A percentile compares a stretch with the other conserved stretches of the same genome.
Evolutionary conservation across 2,329 filamentous ascomycete species (phyloP).

Genomic region (Rutstroemia sp.): DNA sequence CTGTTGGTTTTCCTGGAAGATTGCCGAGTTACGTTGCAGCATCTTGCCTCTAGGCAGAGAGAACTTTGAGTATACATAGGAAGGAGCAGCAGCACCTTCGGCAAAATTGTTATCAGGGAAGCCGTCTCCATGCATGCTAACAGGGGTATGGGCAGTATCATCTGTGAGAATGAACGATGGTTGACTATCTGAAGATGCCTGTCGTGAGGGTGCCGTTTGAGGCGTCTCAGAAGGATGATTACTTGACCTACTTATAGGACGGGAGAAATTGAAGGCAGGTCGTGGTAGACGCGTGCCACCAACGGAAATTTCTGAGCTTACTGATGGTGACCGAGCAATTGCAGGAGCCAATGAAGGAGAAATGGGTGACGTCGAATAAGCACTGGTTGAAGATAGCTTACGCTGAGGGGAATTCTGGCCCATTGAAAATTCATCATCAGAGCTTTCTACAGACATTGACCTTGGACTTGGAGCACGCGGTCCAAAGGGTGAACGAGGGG

Average conservation of each 20-base stretch:
- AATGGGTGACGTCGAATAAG: conserved; percentile 52
- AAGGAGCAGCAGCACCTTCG: conserved; percentile 52
- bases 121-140: conserved; percentile 65
- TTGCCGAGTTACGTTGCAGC: conserved; percentile 59
- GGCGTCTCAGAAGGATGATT: conserved; percentile 36
- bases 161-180: conserved; percentile 54
- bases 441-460: conserved; percentile 56
- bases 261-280: conserved; percentile 87
- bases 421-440: conserved; percentile 60
- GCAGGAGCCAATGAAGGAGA: conserved; percentile 52
- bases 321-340: conserved; percentile 70
- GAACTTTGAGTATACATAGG: conserved; percentile 84
- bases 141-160: conserved; percentile 59
- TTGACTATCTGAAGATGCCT: conserved; percentile 61
- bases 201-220: conserved; percentile 47
- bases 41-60: conserved; percentile 74
- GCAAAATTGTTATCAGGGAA: conserved; percentile 45
- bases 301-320: conserved; percentile 72
- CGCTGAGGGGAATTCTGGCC: conserved; percentile 55
- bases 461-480: conserved; percentile 49
- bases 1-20: conserved; percentile 47
- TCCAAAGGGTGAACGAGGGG: conserved; percentile 37
- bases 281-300: conserved; percentile 52
- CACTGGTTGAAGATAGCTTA: conserved; percentile 69
- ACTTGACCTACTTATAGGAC: conserved; percentile 72